phyloP scores from a whole-genome alignment of 2,329 filamentous ascomycete species.

The Trichoderma sp. region DNA sequence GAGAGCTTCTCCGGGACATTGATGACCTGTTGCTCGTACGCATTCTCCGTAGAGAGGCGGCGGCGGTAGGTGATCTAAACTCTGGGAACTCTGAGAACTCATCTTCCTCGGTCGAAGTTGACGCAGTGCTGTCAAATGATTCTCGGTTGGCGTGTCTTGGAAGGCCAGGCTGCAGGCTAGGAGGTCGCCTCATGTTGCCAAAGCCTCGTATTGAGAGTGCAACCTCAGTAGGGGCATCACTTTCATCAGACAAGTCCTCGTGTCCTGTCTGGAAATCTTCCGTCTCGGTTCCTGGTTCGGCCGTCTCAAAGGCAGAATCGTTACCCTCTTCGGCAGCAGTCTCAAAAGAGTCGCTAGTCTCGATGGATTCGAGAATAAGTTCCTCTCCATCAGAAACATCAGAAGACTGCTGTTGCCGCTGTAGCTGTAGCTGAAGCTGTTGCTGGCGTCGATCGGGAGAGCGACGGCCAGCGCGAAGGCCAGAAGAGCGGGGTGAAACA shows the following conservation, averaged over 20 bases:
- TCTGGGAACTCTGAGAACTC: slow-evolving; percentile 43
- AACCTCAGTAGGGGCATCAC: slow-evolving; percentile 88
- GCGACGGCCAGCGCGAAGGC: neutral
- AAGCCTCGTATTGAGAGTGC: slow-evolving; percentile 59
- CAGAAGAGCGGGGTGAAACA: slow-evolving; percentile 29
- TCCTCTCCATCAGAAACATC: neutral
- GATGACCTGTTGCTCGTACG: slow-evolving; percentile 68
- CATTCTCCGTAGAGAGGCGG: slow-evolving; percentile 66
- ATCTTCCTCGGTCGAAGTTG: slow-evolving; percentile 78
- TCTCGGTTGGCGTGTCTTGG: slow-evolving; percentile 54
- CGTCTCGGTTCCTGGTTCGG: slow-evolving; percentile 80
- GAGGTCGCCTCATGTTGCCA: slow-evolving; percentile 44
- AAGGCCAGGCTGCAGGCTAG: slow-evolving; percentile 42
- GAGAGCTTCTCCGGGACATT: slow-evolving; percentile 56
- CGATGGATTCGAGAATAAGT: slow-evolving; percentile 35
- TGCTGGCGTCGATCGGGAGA: neutral
- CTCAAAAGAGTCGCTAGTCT: slow-evolving; percentile 71
- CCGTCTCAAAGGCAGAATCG: slow-evolving; percentile 65
- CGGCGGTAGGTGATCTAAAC: slow-evolving; percentile 61
- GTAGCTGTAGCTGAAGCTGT: neutral
- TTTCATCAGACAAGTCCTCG: slow-evolving; percentile 68
- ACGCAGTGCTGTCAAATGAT: slow-evolving; percentile 85
- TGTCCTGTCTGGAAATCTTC: slow-evolving; percentile 95
- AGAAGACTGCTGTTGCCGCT: neutral
- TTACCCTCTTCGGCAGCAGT: slow-evolving; percentile 60